A percentile compares a stretch with the other conserved stretches of the same genome.
These are phyloP conservation scores for Cryptococcus sp. DNA, from an alignment of 1,284 basidiomycete genomes.

Conservation along the genomic window DNA sequence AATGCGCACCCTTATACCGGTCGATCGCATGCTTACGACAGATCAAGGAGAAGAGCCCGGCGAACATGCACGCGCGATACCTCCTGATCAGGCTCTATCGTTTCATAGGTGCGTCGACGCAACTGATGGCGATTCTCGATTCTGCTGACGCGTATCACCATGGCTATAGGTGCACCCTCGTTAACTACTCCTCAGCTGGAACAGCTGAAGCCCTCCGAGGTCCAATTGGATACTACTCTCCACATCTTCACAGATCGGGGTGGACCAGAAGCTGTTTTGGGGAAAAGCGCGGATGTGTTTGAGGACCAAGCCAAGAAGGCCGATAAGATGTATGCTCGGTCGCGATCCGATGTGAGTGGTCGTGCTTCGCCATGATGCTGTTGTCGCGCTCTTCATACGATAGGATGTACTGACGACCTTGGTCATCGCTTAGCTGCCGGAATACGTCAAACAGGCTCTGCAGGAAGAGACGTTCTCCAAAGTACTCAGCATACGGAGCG, in stretches of 20 bases:
- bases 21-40: slow-evolving; percentile 30
- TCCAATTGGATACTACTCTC: slow-evolving; percentile 43
- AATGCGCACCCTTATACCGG: slow-evolving; percentile 18
- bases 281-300: slow-evolving; percentile 20
- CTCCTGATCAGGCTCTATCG: slow-evolving; percentile 39
- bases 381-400: not conserved
- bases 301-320: slow-evolving; percentile 23
- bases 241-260: slow-evolving; percentile 38
- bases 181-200: slow-evolving; percentile 21
- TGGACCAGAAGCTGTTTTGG: slow-evolving; percentile 25
- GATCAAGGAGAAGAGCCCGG: slow-evolving; percentile 31
- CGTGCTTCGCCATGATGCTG: slow-evolving; percentile 1
- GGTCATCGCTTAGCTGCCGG: slow-evolving; percentile 28
- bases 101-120: slow-evolving; percentile 26
- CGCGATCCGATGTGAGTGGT: slow-evolving; percentile 31
- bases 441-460: slow-evolving; percentile 43
- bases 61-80: slow-evolving; percentile 28
- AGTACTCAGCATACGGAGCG: slow-evolving; percentile 32
- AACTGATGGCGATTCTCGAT: not conserved
- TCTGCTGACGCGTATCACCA: not conserved
- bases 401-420: not conserved
- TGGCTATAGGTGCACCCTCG: slow-evolving; percentile 24
- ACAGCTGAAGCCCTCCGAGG: slow-evolving; percentile 32
- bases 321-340: slow-evolving; percentile 34
- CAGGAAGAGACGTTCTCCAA: slow-evolving; percentile 42